Base-by-base conservation (phyloP, 1,139 yeast species). In the Pichia sp. region DNA sequence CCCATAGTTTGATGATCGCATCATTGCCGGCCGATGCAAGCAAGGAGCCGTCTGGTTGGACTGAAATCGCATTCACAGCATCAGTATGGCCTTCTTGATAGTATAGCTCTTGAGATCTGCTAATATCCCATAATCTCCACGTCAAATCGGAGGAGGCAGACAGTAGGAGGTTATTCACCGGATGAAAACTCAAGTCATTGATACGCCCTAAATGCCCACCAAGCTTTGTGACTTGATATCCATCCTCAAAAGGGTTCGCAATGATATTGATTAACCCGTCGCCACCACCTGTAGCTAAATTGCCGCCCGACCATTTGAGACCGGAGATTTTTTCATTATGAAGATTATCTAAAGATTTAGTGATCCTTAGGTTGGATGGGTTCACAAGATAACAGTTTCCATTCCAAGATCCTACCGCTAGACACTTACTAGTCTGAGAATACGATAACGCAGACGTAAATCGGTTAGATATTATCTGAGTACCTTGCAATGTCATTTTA, bases 21-120 rank as follows among this genome's bases (percentile, higher is more conserved):
- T 92, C 97, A 8, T 80, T 66, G 0, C 97, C 96, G 2, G 84
- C 95, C 7, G 90, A 77, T 0, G 83, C 81, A 9, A 83, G 60
- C 5, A 92, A 61, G 4, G 92, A 70, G 1, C 97, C 97, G 57
- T 88, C 95, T 0, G 73, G 72, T 47, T 90, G 95, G 52, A 84
- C 73, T 1, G 75, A 64, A 3, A 85, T 65, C 1, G 81, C 61
- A 52, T 77, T 79, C 0, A 90, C 79, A 47, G 80, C 92, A 54
- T 79, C 81, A 1, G 87, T 69, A 57, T 92, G 97, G 0, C 97
- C 97, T 58, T 87, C 96, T 61, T 92, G 97, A 41, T 68, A 56
- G 31, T 71, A 65, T 5, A 82, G 53, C 45, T 73, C 74, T 31
- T 57, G 55, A 40, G 68, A 69, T 2, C 68, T 74, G 9, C 66